These are phyloP conservation scores for Penicillium sclerotiorum DNA, from an alignment of 2,329 filamentous ascomycete genomes.

Conservation along the genomic window DNA sequence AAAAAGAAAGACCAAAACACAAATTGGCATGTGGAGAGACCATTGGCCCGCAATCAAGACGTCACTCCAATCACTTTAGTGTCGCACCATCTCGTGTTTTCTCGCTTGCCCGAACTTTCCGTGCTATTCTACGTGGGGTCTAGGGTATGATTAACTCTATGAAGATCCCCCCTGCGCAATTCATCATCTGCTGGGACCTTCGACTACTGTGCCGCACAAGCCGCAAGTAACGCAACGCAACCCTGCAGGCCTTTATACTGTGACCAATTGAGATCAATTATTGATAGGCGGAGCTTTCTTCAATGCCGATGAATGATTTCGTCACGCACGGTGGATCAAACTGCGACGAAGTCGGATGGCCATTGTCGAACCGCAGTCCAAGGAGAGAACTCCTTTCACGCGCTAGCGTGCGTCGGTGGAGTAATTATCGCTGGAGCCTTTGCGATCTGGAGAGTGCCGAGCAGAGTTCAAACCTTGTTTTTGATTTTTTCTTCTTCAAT, in stretches of 20 bases:
- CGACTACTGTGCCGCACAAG: not conserved
- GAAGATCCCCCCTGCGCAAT: not conserved
- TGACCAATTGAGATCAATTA: not conserved
- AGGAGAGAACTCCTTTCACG: not conserved
- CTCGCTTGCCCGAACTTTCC: conserved; percentile 8
- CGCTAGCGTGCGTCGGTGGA: conserved; percentile 6
- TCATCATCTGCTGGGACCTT: not conserved
- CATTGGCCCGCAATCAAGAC: conserved; percentile 10
- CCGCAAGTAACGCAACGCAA: conserved; percentile 4
- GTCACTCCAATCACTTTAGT: conserved; percentile 3
- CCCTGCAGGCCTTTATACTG: not conserved
- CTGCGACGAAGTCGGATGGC: not conserved
- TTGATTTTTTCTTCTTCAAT: not conserved
- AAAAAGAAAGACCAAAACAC: not conserved
- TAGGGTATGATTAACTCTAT: conserved; percentile 6
- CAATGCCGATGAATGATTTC: conserved; percentile 1
- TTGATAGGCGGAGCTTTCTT: not conserved
- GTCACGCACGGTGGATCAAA: conserved; percentile 1
- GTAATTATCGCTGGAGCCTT: conserved; percentile 7
- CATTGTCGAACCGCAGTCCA: not conserved
- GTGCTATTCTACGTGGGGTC: not conserved
- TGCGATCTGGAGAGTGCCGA: conserved; percentile 19
- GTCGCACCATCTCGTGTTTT: conserved; percentile 23
- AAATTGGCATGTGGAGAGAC: conserved; percentile 16
- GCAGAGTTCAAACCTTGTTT: conserved; percentile 13